Evolutionary conservation across 805 yeast genomes (phyloP).

Genomic region (Metschnikowia picachoensis): DNA sequence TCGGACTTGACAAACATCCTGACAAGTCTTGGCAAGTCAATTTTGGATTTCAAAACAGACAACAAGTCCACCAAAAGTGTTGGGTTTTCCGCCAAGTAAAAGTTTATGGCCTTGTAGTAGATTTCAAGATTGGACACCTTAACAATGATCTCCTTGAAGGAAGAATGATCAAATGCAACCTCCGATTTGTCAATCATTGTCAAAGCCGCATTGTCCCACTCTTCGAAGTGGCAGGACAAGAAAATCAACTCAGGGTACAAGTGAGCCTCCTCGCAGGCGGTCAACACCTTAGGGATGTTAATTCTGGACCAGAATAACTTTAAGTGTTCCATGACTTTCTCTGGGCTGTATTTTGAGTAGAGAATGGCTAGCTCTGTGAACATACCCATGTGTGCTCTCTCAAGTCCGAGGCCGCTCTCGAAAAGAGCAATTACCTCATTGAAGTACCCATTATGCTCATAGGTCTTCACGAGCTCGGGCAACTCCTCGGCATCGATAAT

Average conservation of each 20-base stretch:
- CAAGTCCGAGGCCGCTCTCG: slow-evolving; percentile 93
- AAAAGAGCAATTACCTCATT: slow-evolving; percentile 87
- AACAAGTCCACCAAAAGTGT: slow-evolving; percentile 82
- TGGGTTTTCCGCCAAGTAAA: slow-evolving; percentile 90
- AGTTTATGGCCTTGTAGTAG: slow-evolving; percentile 94
- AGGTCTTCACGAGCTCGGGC: slow-evolving; percentile 80
- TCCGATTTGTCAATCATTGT: slow-evolving; percentile 95
- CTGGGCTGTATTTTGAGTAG: slow-evolving; percentile 87
- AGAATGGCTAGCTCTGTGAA: slow-evolving; percentile 92
- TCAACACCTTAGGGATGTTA: slow-evolving; percentile 94
- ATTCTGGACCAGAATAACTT: slow-evolving; percentile 97
- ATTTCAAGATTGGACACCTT: slow-evolving; percentile 96
- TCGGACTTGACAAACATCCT: slow-evolving; percentile 93
- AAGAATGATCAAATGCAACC: slow-evolving; percentile 86
- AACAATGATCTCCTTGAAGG: slow-evolving; percentile 91
- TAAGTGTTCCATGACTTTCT: slow-evolving; percentile 91
- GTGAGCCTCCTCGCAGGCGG: slow-evolving; percentile 90
- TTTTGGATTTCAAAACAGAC: slow-evolving; percentile 77
- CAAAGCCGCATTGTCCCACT: slow-evolving; percentile 97
- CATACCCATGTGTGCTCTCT: slow-evolving; percentile 99
- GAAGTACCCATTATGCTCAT: slow-evolving; percentile 88
- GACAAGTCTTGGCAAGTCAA: slow-evolving; percentile 92
- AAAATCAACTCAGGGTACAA: slow-evolving; percentile 95
- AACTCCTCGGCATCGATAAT: slow-evolving; percentile 97
- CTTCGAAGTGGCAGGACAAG: slow-evolving; percentile 96